These are phyloP conservation scores for Clavispora vitiphila DNA, from an alignment of 805 yeast species.

Conservation along the genomic window DNA sequence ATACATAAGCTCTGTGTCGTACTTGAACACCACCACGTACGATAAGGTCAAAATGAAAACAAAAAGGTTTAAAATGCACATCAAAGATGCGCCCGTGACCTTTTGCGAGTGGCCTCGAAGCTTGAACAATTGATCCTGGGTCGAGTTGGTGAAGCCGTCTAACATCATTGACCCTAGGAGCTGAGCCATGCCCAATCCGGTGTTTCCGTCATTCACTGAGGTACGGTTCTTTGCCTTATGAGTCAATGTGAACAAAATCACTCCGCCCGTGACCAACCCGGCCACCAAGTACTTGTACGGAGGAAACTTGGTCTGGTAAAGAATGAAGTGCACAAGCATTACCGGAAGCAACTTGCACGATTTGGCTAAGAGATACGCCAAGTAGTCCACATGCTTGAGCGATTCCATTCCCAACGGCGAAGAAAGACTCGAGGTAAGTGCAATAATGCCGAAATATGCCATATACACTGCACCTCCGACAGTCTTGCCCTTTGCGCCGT, in stretches of 20 bases:
- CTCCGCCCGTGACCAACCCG: slow-evolving; percentile 74
- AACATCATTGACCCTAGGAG: slow-evolving; percentile 61
- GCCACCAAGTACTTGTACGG: slow-evolving; percentile 76
- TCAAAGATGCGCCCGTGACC: slow-evolving; percentile 81
- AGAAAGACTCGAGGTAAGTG: slow-evolving; percentile 73
- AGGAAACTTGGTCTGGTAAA: slow-evolving; percentile 72
- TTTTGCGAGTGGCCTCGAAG: slow-evolving; percentile 12
- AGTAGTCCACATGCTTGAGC: slow-evolving; percentile 75
- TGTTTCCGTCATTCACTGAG: slow-evolving; percentile 37
- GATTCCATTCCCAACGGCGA: slow-evolving; percentile 81
- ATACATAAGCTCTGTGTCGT: slow-evolving; percentile 42
- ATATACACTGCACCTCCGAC: slow-evolving; percentile 13
- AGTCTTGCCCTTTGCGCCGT: neutral
- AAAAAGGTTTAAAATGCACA: slow-evolving; percentile 60
- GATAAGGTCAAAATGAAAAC: slow-evolving; percentile 42
- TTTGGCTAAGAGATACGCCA: slow-evolving; percentile 81
- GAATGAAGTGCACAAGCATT: slow-evolving; percentile 70
- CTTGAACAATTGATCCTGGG: slow-evolving; percentile 82
- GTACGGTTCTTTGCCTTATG: slow-evolving; percentile 26
- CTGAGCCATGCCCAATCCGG: slow-evolving; percentile 54
- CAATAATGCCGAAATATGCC: slow-evolving; percentile 45
- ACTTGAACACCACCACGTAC: slow-evolving; percentile 43
- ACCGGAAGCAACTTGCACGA: slow-evolving; percentile 94
- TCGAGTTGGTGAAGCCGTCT: slow-evolving; percentile 90
- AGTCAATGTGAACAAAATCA: slow-evolving; percentile 65